Evolutionary conservation across 1,284 basidiomycete genomes (phyloP).

Genomic region (Vanrija sp.): DNA sequence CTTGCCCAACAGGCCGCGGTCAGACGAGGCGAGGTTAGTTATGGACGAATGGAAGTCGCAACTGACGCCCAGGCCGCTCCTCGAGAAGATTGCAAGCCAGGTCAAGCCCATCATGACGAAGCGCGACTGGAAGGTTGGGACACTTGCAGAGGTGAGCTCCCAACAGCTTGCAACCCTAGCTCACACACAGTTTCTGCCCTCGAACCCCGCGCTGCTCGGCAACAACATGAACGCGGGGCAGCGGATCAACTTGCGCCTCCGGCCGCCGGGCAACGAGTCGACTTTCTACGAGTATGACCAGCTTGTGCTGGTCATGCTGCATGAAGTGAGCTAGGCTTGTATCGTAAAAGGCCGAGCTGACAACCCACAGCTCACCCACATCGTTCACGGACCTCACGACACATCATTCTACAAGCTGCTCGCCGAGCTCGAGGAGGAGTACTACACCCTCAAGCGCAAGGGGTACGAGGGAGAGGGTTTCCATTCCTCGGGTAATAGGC

Average conservation of each 20-base stretch:
- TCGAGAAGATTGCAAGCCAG: slow-evolving; percentile 70
- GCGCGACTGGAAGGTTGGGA: slow-evolving; percentile 72
- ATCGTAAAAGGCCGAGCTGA: slow-evolving; percentile 7
- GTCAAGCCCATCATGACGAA: slow-evolving; percentile 88
- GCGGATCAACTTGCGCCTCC: slow-evolving; percentile 72
- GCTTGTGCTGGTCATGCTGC: slow-evolving; percentile 73
- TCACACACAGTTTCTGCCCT: slow-evolving; percentile 63
- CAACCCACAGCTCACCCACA: slow-evolving; percentile 68
- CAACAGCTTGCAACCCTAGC: no score
- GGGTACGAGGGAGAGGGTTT: slow-evolving; percentile 81
- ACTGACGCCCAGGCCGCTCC: slow-evolving; percentile 46
- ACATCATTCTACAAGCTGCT: slow-evolving; percentile 73
- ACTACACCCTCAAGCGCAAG: slow-evolving; percentile 64
- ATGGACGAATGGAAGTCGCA: neutral
- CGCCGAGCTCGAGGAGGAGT: slow-evolving; percentile 72
- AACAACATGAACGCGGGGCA: slow-evolving; percentile 67
- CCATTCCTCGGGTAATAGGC: slow-evolving; percentile 62
- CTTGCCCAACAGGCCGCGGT: slow-evolving; percentile 38
- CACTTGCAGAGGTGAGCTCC: slow-evolving; percentile 60
- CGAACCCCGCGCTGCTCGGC: slow-evolving; percentile 64
- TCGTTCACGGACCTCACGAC: slow-evolving; percentile 80
- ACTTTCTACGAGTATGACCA: slow-evolving; percentile 73
- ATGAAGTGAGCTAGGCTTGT: slow-evolving; percentile 59
- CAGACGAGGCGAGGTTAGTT: slow-evolving; percentile 45
- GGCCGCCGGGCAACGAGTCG: slow-evolving; percentile 63